Evolutionary conservation across 2,329 filamentous ascomycete genomes (phyloP), one percentile per base, ranked within the genome.

Genomic region (Penicillium italicum): DNA sequence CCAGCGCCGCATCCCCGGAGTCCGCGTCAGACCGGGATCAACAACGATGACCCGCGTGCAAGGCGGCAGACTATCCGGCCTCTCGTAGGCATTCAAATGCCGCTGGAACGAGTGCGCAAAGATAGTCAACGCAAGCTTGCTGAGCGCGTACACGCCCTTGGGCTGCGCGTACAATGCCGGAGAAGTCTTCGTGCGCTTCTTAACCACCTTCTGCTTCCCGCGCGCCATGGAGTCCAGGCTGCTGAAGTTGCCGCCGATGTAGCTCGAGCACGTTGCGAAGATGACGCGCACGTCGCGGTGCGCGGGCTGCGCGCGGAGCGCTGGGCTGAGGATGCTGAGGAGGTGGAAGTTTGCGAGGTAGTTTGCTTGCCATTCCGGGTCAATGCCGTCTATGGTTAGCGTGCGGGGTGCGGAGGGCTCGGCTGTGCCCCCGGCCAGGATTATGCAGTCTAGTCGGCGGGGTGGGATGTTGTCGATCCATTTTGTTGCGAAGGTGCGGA

Each of bases 401-500:
- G 83, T 78, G 61, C 79, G 76, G 5, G 82, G 80, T 1, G 86
- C 44, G 2, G 69, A 53, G 2, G 89, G 11, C 82, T 82, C 2
- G 62, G 91, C 78, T 0, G 87, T 88, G 42, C 89, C 89, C 10
- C 88, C 94, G 72, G 91, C 96, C 18, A 99, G 81, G 20, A 99
- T 83, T 44, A 99, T 79, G 85, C 93, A 92, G 72, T 99, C 94
- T 7, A 99, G 78, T 45, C 95, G 82, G 54, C 95, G 82, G 9
- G 92, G 90, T 3, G 94, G 93, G 22, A 89, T 84, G 72, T 97
- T 97, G 73, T 99, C 93, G 62, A 99, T 91, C 93, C 95, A 99
- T 77, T 91, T 93, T 0, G 94, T 99, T 12, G 94, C 94, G 72
- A 99, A 99, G 60, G 87, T 82, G 37, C 94, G 89, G 65, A 99